Percentiles rank a stretch among this genome's conserved stretches.
phyloP scores from a whole-genome alignment of 169 alveolate species.

The Besnoitia besnoiti region DNA sequence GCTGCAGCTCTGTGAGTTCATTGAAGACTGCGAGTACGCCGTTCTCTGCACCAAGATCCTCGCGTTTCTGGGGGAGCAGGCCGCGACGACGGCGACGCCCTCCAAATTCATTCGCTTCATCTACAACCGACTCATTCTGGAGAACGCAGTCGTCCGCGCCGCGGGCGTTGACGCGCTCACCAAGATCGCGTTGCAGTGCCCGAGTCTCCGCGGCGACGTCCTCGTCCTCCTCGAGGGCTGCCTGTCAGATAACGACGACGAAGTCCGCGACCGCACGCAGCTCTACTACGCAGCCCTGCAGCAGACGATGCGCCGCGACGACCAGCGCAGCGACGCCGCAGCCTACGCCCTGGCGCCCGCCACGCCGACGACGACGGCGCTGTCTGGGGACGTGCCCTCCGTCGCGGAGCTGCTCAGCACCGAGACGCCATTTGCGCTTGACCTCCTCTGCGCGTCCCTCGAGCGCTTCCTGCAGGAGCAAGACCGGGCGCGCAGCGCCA shows the following conservation, averaged over 20 bases:
- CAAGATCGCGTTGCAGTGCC: constrained; percentile 81
- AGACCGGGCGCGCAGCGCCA: neutral
- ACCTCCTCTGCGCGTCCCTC: constrained; percentile 11
- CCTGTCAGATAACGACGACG: constrained; percentile 68
- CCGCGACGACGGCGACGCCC: constrained; percentile 90
- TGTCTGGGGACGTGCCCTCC: neutral
- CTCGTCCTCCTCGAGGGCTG: constrained; percentile 63
- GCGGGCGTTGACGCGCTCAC: constrained; percentile 97
- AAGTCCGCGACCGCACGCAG: constrained; percentile 63
- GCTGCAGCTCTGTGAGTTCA: constrained; percentile 94
- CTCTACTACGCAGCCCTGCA: constrained; percentile 30
- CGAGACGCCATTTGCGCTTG: constrained; percentile 40
- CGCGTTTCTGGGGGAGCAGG: constrained; percentile 72
- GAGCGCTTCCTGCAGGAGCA: neutral
- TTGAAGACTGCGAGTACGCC: constrained; percentile 97
- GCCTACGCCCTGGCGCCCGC: neutral
- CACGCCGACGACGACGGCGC: neutral
- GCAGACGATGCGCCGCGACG: neutral
- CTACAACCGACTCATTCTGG: constrained; percentile 95
- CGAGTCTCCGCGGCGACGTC: constrained; percentile 42
- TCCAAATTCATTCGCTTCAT: constrained; percentile 94
- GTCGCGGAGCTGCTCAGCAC: constrained; percentile 20
- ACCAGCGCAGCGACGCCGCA: neutral
- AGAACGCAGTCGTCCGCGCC: constrained; percentile 95
- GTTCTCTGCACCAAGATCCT: constrained; percentile 82